Evolutionary conservation across 805 yeast genomes (phyloP), one percentile per base, ranked within the genome.

Genomic region (Yamadazyma paraphyllophila): DNA sequence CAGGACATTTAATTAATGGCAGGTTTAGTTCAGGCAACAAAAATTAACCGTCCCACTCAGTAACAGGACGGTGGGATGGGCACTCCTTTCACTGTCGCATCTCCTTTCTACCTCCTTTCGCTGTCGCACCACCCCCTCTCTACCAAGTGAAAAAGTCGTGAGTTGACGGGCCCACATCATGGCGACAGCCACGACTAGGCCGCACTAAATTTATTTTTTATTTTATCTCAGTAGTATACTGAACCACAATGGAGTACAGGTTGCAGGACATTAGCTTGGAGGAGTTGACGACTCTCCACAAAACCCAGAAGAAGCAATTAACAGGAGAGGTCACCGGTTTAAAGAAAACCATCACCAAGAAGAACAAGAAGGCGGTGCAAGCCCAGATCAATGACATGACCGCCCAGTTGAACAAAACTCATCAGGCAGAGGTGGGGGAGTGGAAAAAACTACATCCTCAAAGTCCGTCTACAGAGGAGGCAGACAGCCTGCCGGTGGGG

Each of bases 311-410:
- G 45, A 76, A 81, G 50, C 90, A 88, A 46, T 68, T 88, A 48
- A 71, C 78, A 15, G 84, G 86, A 8, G 75, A 78, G 26, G 71
- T 81, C 26, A 88, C 96, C 2, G 84, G 86, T 1, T 65, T 90
- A 74, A 88, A 85, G 67, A 88, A 88, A 56, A 92, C 84, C 63
- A 91, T 92, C 2, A 81, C 88, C 13, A 87, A 88, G 59, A 83
- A 89, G 40, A 86, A 83, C 41, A 78, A 85, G 54, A 86, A 85
- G 61, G 81, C 80, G 49, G 83, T 88, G 8, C 63, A 73, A 52
- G 71, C 71, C 43, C 78, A 79, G 56, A 83, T 91, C 54, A 71
- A 71, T 33, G 78, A 74, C 36, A 54, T 88, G 68, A 88, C 86
- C 55, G 65, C 65, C 2, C 78, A 73, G 9, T 59, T 88, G 56